phyloP scores from a whole-genome alignment of 2,329 filamentous ascomycete genomes.

The Fonsecaea erecta region DNA sequence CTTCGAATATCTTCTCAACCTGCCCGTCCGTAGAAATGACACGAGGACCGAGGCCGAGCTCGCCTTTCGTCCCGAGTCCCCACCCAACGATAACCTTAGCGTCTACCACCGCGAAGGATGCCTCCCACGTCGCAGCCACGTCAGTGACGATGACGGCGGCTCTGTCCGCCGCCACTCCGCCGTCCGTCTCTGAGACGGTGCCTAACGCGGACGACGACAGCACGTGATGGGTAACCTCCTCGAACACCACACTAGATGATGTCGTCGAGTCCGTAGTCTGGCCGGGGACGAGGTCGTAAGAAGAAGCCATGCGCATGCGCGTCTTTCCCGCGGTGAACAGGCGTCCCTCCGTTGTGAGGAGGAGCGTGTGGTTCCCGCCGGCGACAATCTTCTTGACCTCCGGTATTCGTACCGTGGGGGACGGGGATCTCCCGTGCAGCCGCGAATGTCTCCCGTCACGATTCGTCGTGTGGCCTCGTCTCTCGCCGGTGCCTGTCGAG shows the following conservation, averaged over 20 bases:
- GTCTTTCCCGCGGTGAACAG: slow-evolving; percentile 68
- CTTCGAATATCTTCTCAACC: slow-evolving; percentile 24
- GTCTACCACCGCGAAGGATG: slow-evolving; percentile 63
- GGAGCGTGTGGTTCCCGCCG: slow-evolving; percentile 86
- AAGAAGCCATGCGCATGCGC: slow-evolving; percentile 49
- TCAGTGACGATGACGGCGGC: slow-evolving; percentile 44
- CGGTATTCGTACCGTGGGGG: too few relatives aligned
- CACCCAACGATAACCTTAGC: slow-evolving; percentile 62
- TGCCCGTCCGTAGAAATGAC: slow-evolving; percentile 28
- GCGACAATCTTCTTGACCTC: slow-evolving; percentile 52
- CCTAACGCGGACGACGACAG: not conserved
- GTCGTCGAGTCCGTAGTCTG: not conserved
- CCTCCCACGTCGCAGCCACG: slow-evolving; percentile 78
- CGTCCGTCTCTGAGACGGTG: not conserved
- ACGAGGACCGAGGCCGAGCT: slow-evolving; percentile 66
- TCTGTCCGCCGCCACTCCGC: not conserved
- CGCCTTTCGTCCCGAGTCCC: slow-evolving; percentile 71
- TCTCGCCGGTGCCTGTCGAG: slow-evolving; percentile 35
- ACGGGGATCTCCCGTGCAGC: too few relatives aligned
- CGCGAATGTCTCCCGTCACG: too few relatives aligned
- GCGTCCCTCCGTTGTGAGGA: slow-evolving; percentile 64
- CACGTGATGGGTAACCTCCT: slow-evolving; percentile 2
- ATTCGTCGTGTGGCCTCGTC: too few relatives aligned
- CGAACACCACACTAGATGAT: slow-evolving; percentile 15
- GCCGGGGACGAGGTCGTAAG: slow-evolving; percentile 32